Percentiles rank a stretch among this genome's conserved stretches.
phyloP scores from a whole-genome alignment of 1,284 basidiomycete species.

The Malassezia sympodialis region DNA sequence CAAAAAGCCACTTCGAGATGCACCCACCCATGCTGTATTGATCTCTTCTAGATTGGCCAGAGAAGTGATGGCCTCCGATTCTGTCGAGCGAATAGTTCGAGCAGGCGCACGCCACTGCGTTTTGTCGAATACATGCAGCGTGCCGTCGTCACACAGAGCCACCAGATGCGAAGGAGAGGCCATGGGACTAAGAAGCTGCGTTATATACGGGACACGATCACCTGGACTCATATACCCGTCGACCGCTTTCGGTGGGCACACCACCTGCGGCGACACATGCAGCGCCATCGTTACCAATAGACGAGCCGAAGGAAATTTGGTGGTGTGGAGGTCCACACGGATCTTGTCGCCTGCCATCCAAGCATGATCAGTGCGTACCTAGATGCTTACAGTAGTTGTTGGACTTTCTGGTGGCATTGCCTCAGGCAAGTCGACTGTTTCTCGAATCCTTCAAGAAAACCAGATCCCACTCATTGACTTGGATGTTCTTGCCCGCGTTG shows the following conservation, averaged over 20 bases:
- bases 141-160: conserved; percentile 22
- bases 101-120: conserved; percentile 14
- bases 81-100: conserved; percentile 18
- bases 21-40: conserved; percentile 11
- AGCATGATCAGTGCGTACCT: conserved; percentile 15
- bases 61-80: conserved; percentile 20
- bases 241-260: neutral
- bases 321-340: neutral
- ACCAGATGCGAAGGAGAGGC: conserved; percentile 24
- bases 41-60: conserved; percentile 13
- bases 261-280: conserved; percentile 3
- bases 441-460: neutral
- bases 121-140: conserved; percentile 30
- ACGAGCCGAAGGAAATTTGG: neutral
- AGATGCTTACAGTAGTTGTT: conserved; percentile 58
- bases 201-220: conserved; percentile 19
- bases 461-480: conserved; percentile 70
- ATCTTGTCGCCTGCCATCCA: neutral
- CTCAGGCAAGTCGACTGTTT: conserved; percentile 55
- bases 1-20: conserved; percentile 20
- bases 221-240: conserved; percentile 1
- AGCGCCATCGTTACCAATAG: conserved; percentile 1
- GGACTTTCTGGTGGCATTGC: conserved; percentile 94
- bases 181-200: conserved; percentile 25
- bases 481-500: conserved; percentile 76